A percentile compares a stretch with the other conserved stretches of the same genome.
Conservation (phyloP, 2,329 filamentous ascomycete genomes). For the Periconia sp. region DNA sequence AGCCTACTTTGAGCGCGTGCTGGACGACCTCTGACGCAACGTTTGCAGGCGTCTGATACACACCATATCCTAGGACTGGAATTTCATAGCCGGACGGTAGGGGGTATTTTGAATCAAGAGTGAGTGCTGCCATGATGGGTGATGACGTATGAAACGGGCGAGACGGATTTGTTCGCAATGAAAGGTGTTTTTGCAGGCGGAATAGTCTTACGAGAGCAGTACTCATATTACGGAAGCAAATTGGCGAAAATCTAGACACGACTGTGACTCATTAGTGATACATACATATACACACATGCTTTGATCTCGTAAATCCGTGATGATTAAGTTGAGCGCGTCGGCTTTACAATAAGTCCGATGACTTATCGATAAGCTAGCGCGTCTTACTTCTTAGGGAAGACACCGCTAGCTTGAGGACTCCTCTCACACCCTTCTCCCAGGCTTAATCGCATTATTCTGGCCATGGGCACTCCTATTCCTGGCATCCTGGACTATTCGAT, state of each 20-base stretch:
- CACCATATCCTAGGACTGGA: slow-evolving; percentile 64
- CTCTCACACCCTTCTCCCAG: too few relatives aligned
- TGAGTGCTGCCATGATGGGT: slow-evolving; percentile 50
- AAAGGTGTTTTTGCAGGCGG: slow-evolving; percentile 18
- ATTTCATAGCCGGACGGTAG: slow-evolving; percentile 68
- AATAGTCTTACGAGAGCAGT: slow-evolving; percentile 18
- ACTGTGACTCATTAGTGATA: too few relatives aligned
- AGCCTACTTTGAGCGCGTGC: slow-evolving; percentile 65
- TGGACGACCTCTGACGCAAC: slow-evolving; percentile 63
- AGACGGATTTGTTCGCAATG: not conserved
- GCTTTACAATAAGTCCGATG: not conserved
- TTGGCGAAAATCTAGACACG: too few relatives aligned
- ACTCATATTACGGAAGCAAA: not conserved
- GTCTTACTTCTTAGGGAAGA: not conserved
- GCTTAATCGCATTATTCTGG: too few relatives aligned
- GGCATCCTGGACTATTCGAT: too few relatives aligned
- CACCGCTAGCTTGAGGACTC: too few relatives aligned
- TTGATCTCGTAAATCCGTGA: too few relatives aligned
- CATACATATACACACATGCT: too few relatives aligned
- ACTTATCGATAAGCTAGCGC: slow-evolving; percentile 5
- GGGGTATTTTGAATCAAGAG: slow-evolving; percentile 56
- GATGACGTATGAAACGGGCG: slow-evolving; percentile 33
- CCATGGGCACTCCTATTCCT: too few relatives aligned
- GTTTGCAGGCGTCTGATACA: slow-evolving; percentile 57
- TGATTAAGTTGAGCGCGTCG: too few relatives aligned